Base-by-base conservation (phyloP, 768 basidiomycete species). In the Roridomyces roridus region DNA sequence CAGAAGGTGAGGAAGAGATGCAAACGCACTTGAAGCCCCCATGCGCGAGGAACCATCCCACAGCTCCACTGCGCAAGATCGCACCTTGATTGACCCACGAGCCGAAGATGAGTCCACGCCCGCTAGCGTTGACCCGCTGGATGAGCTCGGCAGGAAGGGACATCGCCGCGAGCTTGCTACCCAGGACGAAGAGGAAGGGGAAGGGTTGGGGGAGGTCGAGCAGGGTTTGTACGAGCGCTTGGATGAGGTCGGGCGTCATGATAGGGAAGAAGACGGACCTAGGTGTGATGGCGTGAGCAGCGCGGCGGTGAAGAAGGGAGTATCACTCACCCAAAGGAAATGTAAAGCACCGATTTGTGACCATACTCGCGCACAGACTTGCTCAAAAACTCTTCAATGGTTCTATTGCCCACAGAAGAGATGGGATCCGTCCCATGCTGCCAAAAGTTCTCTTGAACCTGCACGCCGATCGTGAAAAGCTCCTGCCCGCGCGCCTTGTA, bases 1-100 rank as follows among this genome's bases (percentile, higher is more conserved):
- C n/a, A n/a, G n/a, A n/a, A n/a, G n/a, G n/a, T n/a, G n/a, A 25
- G 34, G 34, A 35, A 10, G 17, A 35, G 17, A 35, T 37, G 14
- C 11, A 15, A 7, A 37, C 54, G 5, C 29, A 55, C 54, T 55
- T 55, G 25, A 28, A 55, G n/a, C 54, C 54, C 6, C 54, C 54
- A 15, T 55, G 54, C 18, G 55, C 44, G 2, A 57, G 41, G 28
- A 57, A 57, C 47, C 55, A 57, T 20, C 55, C 55, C 8, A 57
- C 39, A 5, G 46, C 46, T 8, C 29, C 31, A 26, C 50, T 46
- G 40, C 45, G 55, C 36, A 55, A 23, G 46, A 55, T 47, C 3
- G 53, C 53, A 18, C 53, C 35, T 29, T 55, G 53, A 18, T 55
- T 46, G 3, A 55, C 53, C 53, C 53, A 55, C 20, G 47, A 55